A percentile compares a stretch with the other conserved stretches of the same genome.
These are phyloP conservation scores for Fragaria ananassa DNA, from an alignment of 306 rosid species.

Conservation along the genomic window DNA sequence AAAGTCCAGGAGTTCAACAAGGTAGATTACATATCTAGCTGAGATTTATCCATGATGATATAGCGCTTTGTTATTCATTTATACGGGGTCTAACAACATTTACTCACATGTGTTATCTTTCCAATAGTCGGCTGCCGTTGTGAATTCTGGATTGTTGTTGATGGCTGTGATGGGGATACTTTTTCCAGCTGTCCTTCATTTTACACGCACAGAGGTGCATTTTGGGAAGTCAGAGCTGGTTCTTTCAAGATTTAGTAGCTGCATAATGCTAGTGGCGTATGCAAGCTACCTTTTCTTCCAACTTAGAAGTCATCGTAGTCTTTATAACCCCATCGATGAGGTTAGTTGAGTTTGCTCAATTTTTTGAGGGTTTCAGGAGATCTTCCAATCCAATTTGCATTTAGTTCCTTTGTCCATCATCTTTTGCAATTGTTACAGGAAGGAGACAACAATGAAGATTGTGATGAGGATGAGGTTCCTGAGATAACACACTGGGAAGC, in stretches of 20 bases:
- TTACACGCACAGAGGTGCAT: constrained; percentile 76
- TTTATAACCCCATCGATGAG: constrained; percentile 49
- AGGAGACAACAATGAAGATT: constrained; percentile 35
- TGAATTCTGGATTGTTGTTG: constrained; percentile 80
- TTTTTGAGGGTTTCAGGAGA: not conserved
- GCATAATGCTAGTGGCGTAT: constrained; percentile 77
- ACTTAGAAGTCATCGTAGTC: constrained; percentile 59
- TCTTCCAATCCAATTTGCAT: not conserved
- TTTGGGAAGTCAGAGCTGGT: constrained; percentile 71
- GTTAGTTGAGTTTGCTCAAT: constrained; percentile 35
- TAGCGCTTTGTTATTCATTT: constrained; percentile 6
- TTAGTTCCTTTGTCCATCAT: constrained; percentile 8
- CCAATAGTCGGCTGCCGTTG: constrained; percentile 74
- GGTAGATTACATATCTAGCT: constrained; percentile 40
- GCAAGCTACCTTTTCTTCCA: constrained; percentile 88
- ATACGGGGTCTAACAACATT: constrained; percentile 12
- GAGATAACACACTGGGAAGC: constrained; percentile 81
- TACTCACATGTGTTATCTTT: constrained; percentile 29
- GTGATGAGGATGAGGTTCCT: constrained; percentile 54
- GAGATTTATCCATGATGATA: not conserved
- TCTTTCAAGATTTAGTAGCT: constrained; percentile 91
- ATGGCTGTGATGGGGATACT: constrained; percentile 94
- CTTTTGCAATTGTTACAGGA: constrained; percentile 35
- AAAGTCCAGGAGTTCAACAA: constrained; percentile 64
- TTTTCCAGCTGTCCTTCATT: constrained; percentile 93